Conservation (phyloP, 75 land plant species). For the Pseudotsuga menziesii region DNA sequence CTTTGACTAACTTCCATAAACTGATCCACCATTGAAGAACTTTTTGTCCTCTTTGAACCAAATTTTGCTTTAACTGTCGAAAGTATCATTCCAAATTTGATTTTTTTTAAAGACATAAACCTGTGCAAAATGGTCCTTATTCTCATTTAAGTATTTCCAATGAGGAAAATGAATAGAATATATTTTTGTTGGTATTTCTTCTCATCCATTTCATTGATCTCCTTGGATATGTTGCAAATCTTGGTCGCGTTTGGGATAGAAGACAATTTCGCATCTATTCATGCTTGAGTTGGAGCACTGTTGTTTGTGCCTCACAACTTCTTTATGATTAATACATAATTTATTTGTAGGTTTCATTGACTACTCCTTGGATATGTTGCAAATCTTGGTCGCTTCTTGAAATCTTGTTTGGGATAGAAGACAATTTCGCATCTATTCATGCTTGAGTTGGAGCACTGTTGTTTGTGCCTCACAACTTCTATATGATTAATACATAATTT, state of each 20-base stretch:
- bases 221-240: background rate
- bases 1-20: too few species aligned
- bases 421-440: background rate
- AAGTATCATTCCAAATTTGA: too few species aligned
- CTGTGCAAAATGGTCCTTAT: too few species aligned
- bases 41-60: too few species aligned
- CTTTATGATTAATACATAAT: background rate
- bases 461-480: background rate
- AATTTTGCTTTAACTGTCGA: too few species aligned
- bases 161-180: background rate
- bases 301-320: background rate
- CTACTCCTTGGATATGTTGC: background rate
- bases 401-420: background rate
- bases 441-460: background rate
- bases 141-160: background rate
- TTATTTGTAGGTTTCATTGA: constrained; percentile 41
- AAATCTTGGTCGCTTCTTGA: background rate
- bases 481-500: background rate
- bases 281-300: background rate
- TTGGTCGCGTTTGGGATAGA: background rate
- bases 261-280: background rate
- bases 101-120: too few species aligned
- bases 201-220: background rate
- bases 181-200: background rate
- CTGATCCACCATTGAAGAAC: too few species aligned